Percentiles rank a stretch among this genome's conserved stretches.
These are phyloP conservation scores for Xerocomus spinulosus DNA, from an alignment of 768 basidiomycete species.

Conservation along the genomic window DNA sequence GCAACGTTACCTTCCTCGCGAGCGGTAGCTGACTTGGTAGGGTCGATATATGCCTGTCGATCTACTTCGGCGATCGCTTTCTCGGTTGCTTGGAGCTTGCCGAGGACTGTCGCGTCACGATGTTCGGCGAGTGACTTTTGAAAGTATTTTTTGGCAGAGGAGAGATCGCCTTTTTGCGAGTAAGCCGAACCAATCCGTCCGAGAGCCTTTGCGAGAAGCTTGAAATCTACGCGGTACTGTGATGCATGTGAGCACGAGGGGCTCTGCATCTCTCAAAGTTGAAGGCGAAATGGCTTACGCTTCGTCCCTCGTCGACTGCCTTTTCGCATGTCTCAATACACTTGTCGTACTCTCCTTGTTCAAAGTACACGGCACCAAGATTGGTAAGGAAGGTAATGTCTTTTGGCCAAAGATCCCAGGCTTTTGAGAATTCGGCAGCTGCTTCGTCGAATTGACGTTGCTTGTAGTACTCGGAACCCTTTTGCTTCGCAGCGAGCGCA, in stretches of 20 bases:
- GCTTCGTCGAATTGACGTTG: slow-evolving; percentile 78
- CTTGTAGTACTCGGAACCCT: slow-evolving; percentile 81
- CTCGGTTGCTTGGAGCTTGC: slow-evolving; percentile 85
- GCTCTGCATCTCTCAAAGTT: background rate
- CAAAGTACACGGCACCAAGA: slow-evolving; percentile 85
- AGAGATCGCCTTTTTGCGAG: slow-evolving; percentile 70
- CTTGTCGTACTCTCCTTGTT: slow-evolving; percentile 88
- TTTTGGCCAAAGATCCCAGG: slow-evolving; percentile 92
- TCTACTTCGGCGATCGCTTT: slow-evolving; percentile 73
- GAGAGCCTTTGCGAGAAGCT: slow-evolving; percentile 89
- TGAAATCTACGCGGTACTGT: slow-evolving; percentile 88
- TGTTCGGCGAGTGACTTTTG: slow-evolving; percentile 95
- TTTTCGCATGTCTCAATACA: slow-evolving; percentile 90
- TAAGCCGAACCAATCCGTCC: slow-evolving; percentile 88
- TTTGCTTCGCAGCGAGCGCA: slow-evolving; percentile 75
- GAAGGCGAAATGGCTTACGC: slow-evolving; percentile 45
- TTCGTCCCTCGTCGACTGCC: slow-evolving; percentile 93
- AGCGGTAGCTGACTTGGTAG: slow-evolving; percentile 72
- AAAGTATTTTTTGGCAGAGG: slow-evolving; percentile 83
- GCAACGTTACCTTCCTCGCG: slow-evolving; percentile 89
- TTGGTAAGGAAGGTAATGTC: slow-evolving; percentile 94
- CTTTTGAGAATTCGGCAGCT: slow-evolving; percentile 68
- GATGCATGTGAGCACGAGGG: background rate
- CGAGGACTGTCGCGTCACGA: slow-evolving; percentile 87
- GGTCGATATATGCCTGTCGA: slow-evolving; percentile 81